Conservation (phyloP, 331 rosid genomes). For the Saraca asoca region DNA sequence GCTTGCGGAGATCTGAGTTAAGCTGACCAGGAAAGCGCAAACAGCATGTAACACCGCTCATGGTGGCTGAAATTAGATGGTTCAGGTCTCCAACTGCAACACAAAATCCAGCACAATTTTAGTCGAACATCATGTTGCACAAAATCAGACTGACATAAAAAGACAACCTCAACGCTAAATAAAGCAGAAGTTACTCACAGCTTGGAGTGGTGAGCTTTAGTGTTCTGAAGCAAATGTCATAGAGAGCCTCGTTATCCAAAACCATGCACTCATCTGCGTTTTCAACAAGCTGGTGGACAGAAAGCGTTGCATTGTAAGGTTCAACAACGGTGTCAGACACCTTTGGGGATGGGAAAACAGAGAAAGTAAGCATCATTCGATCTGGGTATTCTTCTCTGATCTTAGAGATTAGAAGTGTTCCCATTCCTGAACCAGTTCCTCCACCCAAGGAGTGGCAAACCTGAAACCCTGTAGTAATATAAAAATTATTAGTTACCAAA, state of each 20-base stretch:
- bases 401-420: conserved; percentile 81
- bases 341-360: conserved; percentile 86
- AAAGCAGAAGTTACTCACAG: conserved; percentile 52
- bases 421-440: conserved; percentile 94
- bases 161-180: not conserved
- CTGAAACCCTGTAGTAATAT: conserved; percentile 63
- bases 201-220: conserved; percentile 91
- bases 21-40: conserved; percentile 91
- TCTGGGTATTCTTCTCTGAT: conserved; percentile 89
- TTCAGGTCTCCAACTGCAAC: conserved; percentile 77
- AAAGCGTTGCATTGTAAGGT: conserved; percentile 86
- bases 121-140: not conserved
- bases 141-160: not conserved
- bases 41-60: conserved; percentile 92
- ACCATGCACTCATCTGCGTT: conserved; percentile 95
- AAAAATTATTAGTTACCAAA: not conserved
- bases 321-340: conserved; percentile 91
- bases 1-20: conserved; percentile 83
- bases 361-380: conserved; percentile 89
- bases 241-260: conserved; percentile 87
- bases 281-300: conserved; percentile 89
- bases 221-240: conserved; percentile 89
- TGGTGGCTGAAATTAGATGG: conserved; percentile 84
- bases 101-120: conserved; percentile 1
- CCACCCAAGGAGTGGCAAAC: conserved; percentile 93